A percentile compares a stretch with the other conserved stretches of the same genome.
These are phyloP conservation scores for Penicillium verrucosum DNA, from an alignment of 2,329 filamentous ascomycete genomes.

Conservation along the genomic window DNA sequence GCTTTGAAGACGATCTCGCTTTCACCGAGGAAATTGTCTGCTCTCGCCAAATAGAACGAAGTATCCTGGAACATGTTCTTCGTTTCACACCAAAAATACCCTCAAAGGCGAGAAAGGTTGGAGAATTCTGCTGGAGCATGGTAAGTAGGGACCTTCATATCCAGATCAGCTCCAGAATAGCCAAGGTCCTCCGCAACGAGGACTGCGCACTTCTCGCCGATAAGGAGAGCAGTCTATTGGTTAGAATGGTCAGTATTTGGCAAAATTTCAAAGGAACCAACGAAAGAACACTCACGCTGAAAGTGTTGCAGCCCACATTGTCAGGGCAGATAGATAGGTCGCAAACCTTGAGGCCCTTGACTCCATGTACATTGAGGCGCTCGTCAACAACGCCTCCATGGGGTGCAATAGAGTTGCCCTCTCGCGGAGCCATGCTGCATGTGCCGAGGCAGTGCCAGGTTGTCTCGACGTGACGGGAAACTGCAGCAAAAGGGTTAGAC, in stretches of 20 bases:
- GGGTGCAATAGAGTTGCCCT: slow-evolving; percentile 77
- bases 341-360: slow-evolving; percentile 73
- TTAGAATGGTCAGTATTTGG: neutral
- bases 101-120: slow-evolving; percentile 31
- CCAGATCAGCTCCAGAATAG: slow-evolving; percentile 67
- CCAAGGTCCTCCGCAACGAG: slow-evolving; percentile 70
- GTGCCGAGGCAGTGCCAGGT: slow-evolving; percentile 69
- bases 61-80: neutral
- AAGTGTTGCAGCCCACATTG: slow-evolving; percentile 70
- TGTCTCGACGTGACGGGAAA: slow-evolving; percentile 70
- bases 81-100: neutral
- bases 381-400: slow-evolving; percentile 71
- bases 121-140: slow-evolving; percentile 48
- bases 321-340: slow-evolving; percentile 75
- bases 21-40: too few species aligned
- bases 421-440: slow-evolving; percentile 71
- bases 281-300: slow-evolving; percentile 35
- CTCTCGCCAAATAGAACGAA: too few species aligned
- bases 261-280: neutral
- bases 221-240: slow-evolving; percentile 64
- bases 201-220: slow-evolving; percentile 71
- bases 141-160: slow-evolving; percentile 71
- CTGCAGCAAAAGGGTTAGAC: slow-evolving; percentile 23
- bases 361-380: slow-evolving; percentile 72
- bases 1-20: too few species aligned